Percentiles rank a stretch among this genome's conserved stretches.
Evolutionary conservation across 495 filamentous ascomycete genomes (phyloP).

Genomic region (Clavariopsis aquatica): DNA sequence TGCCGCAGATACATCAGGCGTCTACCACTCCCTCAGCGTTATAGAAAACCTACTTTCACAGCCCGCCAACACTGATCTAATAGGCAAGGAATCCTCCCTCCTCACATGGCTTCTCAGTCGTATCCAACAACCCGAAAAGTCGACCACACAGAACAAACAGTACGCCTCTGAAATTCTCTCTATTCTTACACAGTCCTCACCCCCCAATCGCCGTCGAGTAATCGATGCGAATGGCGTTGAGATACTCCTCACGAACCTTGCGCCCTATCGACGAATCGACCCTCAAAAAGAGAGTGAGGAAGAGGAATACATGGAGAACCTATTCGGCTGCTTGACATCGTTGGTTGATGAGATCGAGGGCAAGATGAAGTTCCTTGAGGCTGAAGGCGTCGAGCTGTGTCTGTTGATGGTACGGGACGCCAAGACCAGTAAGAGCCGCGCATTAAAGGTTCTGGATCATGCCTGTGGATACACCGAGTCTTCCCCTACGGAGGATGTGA

Average conservation of each 20-base stretch:
- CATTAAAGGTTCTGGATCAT: slow-evolving; percentile 82
- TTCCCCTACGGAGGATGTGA: background rate
- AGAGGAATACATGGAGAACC: slow-evolving; percentile 90
- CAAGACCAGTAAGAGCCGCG: slow-evolving; percentile 75
- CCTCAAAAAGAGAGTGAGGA: slow-evolving; percentile 84
- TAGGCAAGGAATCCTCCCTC: slow-evolving; percentile 66
- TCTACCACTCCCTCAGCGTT: slow-evolving; percentile 82
- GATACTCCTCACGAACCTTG: slow-evolving; percentile 75
- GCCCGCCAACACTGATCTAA: slow-evolving; percentile 62
- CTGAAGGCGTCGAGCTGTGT: slow-evolving; percentile 87
- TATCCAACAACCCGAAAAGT: slow-evolving; percentile 62
- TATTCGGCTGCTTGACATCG: slow-evolving; percentile 82
- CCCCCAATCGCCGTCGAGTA: slow-evolving; percentile 64
- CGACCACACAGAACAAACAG: slow-evolving; percentile 85
- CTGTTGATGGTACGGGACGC: slow-evolving; percentile 85
- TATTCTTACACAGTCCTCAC: slow-evolving; percentile 74
- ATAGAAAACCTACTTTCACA: slow-evolving; percentile 85
- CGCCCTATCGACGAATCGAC: slow-evolving; percentile 86
- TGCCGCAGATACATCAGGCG: slow-evolving; percentile 76
- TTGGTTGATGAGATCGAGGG: slow-evolving; percentile 73
- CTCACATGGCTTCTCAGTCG: slow-evolving; percentile 76
- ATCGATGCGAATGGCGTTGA: slow-evolving; percentile 72
- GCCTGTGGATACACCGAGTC: slow-evolving; percentile 48
- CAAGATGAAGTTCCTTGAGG: slow-evolving; percentile 81
- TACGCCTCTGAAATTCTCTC: slow-evolving; percentile 91